Conservation (phyloP, 345 rosid species). For the Acer campestre region DNA sequence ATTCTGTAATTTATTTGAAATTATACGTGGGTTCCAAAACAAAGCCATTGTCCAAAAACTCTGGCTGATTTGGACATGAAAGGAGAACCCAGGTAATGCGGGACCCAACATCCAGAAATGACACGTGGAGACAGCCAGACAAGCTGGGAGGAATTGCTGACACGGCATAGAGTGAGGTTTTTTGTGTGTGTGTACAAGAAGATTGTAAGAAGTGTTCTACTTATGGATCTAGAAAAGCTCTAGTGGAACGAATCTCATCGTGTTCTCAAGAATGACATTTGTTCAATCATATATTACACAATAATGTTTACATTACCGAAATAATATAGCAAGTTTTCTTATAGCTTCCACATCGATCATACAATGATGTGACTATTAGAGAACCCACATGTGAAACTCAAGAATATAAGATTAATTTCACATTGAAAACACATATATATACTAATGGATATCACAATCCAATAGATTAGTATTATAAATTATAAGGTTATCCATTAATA, state of each 20-base stretch:
- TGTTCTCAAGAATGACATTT: too few species aligned
- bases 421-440: too few species aligned
- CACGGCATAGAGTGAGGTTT: constrained; percentile 13
- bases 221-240: neutral
- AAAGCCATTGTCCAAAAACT: constrained; percentile 15
- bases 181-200: neutral
- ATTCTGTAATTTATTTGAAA: neutral
- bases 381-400: too few species aligned
- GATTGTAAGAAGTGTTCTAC: constrained; percentile 9
- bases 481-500: too few species aligned
- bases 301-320: too few species aligned
- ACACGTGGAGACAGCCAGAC: constrained; percentile 23
- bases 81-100: constrained; percentile 14
- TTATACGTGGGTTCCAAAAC: constrained; percentile 1
- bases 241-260: neutral
- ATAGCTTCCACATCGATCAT: too few species aligned
- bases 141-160: neutral
- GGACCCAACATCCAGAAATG: constrained; percentile 17
- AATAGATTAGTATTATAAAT: too few species aligned
- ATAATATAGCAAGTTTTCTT: too few species aligned
- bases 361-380: too few species aligned
- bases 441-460: too few species aligned
- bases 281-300: neutral
- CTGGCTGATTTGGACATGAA: constrained; percentile 24
- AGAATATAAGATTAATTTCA: too few species aligned